Conservation (phyloP, 352 stramenopile genomes). For the Phytophthora idaei region DNA sequence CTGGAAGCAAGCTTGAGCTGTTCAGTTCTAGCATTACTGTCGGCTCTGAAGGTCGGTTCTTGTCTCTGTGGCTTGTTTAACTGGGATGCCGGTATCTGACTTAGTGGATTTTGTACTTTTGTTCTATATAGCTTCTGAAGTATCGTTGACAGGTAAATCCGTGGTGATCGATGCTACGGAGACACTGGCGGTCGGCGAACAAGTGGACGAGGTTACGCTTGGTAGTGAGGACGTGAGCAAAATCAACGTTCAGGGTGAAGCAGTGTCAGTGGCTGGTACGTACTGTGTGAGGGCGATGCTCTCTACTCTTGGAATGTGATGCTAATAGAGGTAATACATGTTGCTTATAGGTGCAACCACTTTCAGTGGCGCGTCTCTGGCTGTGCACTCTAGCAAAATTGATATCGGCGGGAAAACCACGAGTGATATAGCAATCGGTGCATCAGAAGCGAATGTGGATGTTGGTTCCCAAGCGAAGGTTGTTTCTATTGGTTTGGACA, state of each 20-base stretch:
- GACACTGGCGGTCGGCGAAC: slow-evolving; percentile 28
- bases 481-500: slow-evolving; percentile 40
- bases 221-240: slow-evolving; percentile 29
- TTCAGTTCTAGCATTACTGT: slow-evolving; percentile 41
- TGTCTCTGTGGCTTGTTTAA: slow-evolving; percentile 3
- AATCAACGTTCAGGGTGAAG: slow-evolving; percentile 20
- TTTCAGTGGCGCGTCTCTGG: slow-evolving; percentile 31
- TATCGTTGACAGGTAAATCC: slow-evolving; percentile 34
- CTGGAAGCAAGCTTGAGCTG: slow-evolving; percentile 30
- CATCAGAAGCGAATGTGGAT: slow-evolving; percentile 26
- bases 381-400: slow-evolving; percentile 35
- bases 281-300: background rate
- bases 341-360: slow-evolving; percentile 28
- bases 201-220: slow-evolving; percentile 24
- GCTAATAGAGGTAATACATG: background rate
- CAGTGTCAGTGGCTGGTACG: slow-evolving; percentile 37
- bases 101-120: slow-evolving; percentile 5
- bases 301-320: background rate
- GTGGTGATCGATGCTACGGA: slow-evolving; percentile 30
- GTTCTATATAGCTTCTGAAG: slow-evolving; percentile 28
- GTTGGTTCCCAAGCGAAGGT: slow-evolving; percentile 33
- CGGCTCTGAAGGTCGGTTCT: slow-evolving; percentile 36
- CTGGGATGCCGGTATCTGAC: slow-evolving; percentile 9
- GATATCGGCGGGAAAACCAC: slow-evolving; percentile 43
- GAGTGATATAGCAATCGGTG: slow-evolving; percentile 40